phyloP scores from a whole-genome alignment of 371 early-diverging fungal genomes.

The Mortierella sp. region DNA sequence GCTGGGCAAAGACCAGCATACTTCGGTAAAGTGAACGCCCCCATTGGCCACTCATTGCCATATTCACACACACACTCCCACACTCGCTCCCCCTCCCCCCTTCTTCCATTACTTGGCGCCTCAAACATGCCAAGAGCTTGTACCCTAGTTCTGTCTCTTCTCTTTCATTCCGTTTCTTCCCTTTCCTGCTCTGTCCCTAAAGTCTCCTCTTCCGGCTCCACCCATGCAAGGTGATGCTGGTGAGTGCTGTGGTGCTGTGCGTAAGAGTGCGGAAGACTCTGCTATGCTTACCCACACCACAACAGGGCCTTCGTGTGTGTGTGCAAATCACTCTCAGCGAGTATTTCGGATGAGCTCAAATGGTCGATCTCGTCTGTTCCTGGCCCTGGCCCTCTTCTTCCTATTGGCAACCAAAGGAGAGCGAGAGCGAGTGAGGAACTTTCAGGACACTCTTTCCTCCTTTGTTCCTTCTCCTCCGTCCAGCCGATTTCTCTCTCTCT shows the following conservation, averaged over 20 bases:
- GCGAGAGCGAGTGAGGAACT: too few species aligned
- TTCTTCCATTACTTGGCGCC: background rate
- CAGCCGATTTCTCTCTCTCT: too few species aligned
- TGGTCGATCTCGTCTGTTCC: background rate
- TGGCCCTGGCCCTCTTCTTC: background rate
- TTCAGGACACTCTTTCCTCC: too few species aligned
- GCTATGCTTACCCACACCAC: too few species aligned
- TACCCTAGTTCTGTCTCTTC: background rate
- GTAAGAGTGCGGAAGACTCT: too few species aligned
- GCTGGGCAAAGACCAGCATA: conserved; percentile 51
- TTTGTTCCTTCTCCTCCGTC: too few species aligned
- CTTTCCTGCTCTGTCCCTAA: background rate
- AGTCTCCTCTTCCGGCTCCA: background rate
- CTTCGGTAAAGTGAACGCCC: conserved; percentile 35
- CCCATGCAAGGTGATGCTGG: background rate
- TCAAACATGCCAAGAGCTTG: background rate
- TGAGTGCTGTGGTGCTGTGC: background rate
- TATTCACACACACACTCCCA: too few species aligned
- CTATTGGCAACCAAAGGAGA: too few species aligned
- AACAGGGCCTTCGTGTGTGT: too few species aligned
- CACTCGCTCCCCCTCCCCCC: background rate
- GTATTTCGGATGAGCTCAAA: conserved; percentile 23
- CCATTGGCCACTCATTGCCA: too few species aligned
- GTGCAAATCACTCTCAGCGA: too few species aligned
- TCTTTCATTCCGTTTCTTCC: background rate